Base-by-base conservation (phyloP, 768 basidiomycete species). In the Dacryopinax primogenitus region DNA sequence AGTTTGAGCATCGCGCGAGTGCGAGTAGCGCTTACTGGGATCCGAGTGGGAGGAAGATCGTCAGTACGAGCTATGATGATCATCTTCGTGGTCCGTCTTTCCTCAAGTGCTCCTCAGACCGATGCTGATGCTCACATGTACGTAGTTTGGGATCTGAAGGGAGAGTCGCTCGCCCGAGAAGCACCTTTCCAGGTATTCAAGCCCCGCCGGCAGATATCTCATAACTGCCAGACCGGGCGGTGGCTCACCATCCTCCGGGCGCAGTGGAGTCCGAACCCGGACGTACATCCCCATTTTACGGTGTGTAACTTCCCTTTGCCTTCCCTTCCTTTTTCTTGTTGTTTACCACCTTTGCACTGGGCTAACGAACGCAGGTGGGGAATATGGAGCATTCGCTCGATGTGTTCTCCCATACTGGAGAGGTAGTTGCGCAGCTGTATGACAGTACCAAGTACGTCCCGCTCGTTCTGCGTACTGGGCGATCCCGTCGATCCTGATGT, bases 21-120 rank as follows among this genome's bases (percentile, higher is more conserved):
- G 87, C 84, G 47, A 91, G 86, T 67, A 85, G 90, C 16, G 90
- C 87, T 0, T 91, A 86, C 69, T 92, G 90, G 90, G 89, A 92
- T 73, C 83, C 89, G 1, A 78, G 85, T 65, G 90, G 90, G 1
- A 81, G 87, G 30, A 79, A 82, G 63, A 84, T 92, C 66, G 84
- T 92, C 61, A 90, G 88, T 73, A 92, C 90, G 3, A 85, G 86
- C 72, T 92, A 92, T 68, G 90, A 92, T 68, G 85, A 92, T 75
- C 82, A 80, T 1, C 68, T 92, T 35, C 79, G 88, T 70, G 69
- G 90, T 91, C 70, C 69, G 86, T 79, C 41, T 58, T 21, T 28
- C 23, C 34, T n/a, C 33, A 13, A 34, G 7, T 2, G 30, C 34
- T 23, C 39, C 33, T 28, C 18, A 18, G 62, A n/a, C 34, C 45